phyloP scores from a whole-genome alignment of 345 rosid genomes.

The Lepidium africanum region DNA sequence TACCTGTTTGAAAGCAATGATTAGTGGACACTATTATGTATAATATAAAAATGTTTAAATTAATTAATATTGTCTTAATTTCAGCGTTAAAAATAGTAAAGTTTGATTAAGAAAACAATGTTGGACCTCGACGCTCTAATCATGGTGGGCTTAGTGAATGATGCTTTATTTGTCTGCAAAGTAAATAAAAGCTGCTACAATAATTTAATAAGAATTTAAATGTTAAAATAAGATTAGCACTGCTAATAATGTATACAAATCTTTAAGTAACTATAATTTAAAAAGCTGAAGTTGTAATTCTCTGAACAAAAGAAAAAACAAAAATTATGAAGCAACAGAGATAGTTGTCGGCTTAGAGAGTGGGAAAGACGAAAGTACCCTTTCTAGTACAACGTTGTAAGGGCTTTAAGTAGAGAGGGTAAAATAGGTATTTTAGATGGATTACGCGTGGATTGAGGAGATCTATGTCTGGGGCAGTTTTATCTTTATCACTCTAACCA shows the following conservation, averaged over 20 bases:
- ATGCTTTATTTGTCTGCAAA: conserved; percentile 33
- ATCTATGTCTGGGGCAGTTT: conserved; percentile 25
- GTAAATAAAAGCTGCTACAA: conserved; percentile 31
- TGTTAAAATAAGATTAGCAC: neutral
- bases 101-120: conserved; percentile 2
- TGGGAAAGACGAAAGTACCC: neutral
- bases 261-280: neutral
- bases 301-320: conserved; percentile 1
- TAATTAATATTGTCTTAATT: conserved; percentile 15
- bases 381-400: neutral
- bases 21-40: conserved; percentile 23
- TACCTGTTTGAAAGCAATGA: conserved; percentile 25
- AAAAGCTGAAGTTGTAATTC: conserved; percentile 2
- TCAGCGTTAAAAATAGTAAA: conserved; percentile 22
- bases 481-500: conserved; percentile 17
- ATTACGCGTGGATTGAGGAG: conserved; percentile 28
- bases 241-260: conserved; percentile 13
- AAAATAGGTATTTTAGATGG: conserved; percentile 7
- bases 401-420: neutral
- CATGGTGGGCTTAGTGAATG: conserved; percentile 30
- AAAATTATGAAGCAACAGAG: conserved; percentile 21
- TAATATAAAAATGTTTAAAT: neutral
- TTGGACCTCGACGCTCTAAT: conserved; percentile 26
- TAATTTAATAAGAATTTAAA: neutral
- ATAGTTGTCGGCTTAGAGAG: conserved; percentile 14